These are phyloP conservation scores for Phytopythium cucurbitacearum DNA, from an alignment of 352 stramenopile species.

Conservation along the genomic window DNA sequence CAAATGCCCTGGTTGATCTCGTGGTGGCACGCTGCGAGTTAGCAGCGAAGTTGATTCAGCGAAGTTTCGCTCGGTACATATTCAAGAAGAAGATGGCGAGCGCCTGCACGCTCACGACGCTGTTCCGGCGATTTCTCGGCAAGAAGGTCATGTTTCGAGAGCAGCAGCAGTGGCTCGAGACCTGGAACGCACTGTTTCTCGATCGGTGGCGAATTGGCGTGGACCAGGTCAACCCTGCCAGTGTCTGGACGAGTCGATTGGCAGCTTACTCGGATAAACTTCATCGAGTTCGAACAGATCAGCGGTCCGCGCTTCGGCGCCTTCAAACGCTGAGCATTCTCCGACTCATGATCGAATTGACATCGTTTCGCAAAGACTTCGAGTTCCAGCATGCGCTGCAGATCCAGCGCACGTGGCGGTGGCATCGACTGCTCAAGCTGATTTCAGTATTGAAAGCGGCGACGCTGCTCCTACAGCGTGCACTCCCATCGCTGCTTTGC, in stretches of 20 bases:
- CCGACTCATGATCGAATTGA: neutral
- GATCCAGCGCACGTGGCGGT: slow-evolving; percentile 11
- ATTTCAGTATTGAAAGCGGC: slow-evolving; percentile 3
- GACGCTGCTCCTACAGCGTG: slow-evolving; percentile 3
- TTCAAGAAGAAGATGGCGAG: slow-evolving; percentile 5
- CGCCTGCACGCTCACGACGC: slow-evolving; percentile 5
- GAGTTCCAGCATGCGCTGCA: slow-evolving; percentile 2
- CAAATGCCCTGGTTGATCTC: slow-evolving; percentile 5
- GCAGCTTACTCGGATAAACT: neutral
- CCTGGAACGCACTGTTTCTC: slow-evolving; percentile 8
- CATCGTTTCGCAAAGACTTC: slow-evolving; percentile 2
- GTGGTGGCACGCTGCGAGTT: slow-evolving; percentile 7
- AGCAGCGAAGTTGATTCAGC: slow-evolving; percentile 7
- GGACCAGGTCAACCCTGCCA: neutral
- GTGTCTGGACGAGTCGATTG: neutral
- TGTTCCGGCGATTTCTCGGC: slow-evolving; percentile 16
- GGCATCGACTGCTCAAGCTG: slow-evolving; percentile 5
- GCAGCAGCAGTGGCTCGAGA: slow-evolving; percentile 7
- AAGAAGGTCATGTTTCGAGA: slow-evolving; percentile 10
- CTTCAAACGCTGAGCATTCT: slow-evolving; percentile 3
- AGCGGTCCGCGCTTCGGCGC: slow-evolving; percentile 1
- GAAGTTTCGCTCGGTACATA: neutral
- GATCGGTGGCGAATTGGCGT: neutral
- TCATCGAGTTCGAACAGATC: neutral
- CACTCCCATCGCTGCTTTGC: slow-evolving; percentile 5